A percentile compares a stretch with the other conserved stretches of the same genome.
phyloP scores from a whole-genome alignment of 345 rosid species.

The Ricinus communis region DNA sequence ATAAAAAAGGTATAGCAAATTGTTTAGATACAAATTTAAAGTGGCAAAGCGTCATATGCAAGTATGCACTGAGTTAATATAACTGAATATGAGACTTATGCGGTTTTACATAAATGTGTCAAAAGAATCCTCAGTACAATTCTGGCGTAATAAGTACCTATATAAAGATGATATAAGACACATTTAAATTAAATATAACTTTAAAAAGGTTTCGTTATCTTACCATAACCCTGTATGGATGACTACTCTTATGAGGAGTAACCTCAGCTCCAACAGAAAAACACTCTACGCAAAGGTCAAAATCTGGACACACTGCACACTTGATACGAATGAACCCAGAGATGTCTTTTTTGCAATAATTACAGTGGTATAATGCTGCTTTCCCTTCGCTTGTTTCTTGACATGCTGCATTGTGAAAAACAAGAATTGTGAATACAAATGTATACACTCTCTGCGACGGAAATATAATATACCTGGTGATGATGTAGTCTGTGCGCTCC shows the following conservation, averaged over 20 bases:
- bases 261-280: slow-evolving; percentile 85
- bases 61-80: no score
- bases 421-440: background rate
- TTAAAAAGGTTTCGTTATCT: no score
- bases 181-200: no score
- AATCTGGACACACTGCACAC: slow-evolving; percentile 82
- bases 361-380: slow-evolving; percentile 72
- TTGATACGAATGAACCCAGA: slow-evolving; percentile 83
- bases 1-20: no score
- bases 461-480: slow-evolving; percentile 28
- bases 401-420: slow-evolving; percentile 35
- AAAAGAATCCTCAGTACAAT: no score
- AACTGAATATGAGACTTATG: no score
- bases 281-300: slow-evolving; percentile 93
- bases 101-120: no score
- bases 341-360: slow-evolving; percentile 83
- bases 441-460: no score
- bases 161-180: no score
- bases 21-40: no score
- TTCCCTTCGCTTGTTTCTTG: slow-evolving; percentile 49
- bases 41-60: no score
- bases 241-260: slow-evolving; percentile 69
- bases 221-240: slow-evolving; percentile 88
- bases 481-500: slow-evolving; percentile 40
- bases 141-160: no score